These are phyloP conservation scores for Candida verbasci DNA, from an alignment of 805 yeast species.

Conservation along the genomic window DNA sequence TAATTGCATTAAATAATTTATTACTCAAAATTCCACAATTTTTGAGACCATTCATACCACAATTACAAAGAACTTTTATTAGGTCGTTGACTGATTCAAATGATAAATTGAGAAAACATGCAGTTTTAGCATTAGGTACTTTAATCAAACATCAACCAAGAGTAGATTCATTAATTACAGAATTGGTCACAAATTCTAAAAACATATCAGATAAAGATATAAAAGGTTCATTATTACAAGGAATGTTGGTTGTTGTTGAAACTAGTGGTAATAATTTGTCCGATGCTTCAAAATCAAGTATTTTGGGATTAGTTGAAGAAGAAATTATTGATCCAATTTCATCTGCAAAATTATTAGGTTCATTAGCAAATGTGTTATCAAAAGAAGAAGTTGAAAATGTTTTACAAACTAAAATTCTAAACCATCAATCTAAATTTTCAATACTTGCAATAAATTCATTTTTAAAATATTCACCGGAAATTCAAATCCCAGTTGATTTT, in stretches of 20 bases:
- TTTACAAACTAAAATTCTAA: conserved; percentile 54
- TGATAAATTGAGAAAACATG: conserved; percentile 71
- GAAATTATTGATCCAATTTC: conserved; percentile 60
- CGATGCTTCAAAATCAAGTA: conserved; percentile 63
- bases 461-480: conserved; percentile 66
- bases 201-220: conserved; percentile 64
- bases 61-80: conserved; percentile 93
- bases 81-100: conserved; percentile 80
- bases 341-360: conserved; percentile 75
- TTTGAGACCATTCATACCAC: conserved; percentile 94
- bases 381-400: conserved; percentile 60
- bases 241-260: conserved; percentile 73
- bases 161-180: conserved; percentile 87
- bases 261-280: conserved; percentile 77
- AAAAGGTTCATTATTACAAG: conserved; percentile 80
- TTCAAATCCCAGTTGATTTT: conserved; percentile 45
- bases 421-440: conserved; percentile 52
- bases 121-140: conserved; percentile 86
- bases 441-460: conserved; percentile 74
- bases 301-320: conserved; percentile 70
- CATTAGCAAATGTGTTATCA: conserved; percentile 64
- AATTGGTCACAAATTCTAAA: conserved; percentile 72
- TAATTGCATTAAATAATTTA: conserved; percentile 74
- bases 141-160: conserved; percentile 87
- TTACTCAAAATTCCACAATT: conserved; percentile 83